Percentiles rank a stretch among this genome's conserved stretches.
These are phyloP conservation scores for Kodamaea suecica DNA, from an alignment of 1,139 yeast genomes.

Conservation along the genomic window DNA sequence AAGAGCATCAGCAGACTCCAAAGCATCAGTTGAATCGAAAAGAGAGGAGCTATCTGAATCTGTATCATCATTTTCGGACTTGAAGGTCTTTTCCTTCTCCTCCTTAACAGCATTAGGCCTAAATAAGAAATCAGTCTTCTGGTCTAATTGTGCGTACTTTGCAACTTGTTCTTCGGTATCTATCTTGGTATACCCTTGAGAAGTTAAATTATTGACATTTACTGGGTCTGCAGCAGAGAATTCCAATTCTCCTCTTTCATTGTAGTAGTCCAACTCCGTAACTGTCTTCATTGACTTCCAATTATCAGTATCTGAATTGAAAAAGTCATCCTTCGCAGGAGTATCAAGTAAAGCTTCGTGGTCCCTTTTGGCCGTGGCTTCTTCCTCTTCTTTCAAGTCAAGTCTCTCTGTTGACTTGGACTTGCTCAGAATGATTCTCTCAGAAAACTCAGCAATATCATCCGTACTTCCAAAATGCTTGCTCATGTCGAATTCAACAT, in stretches of 20 bases:
- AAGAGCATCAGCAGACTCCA: conserved; percentile 59
- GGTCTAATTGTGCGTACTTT: conserved; percentile 68
- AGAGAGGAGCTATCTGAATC: conserved; percentile 27
- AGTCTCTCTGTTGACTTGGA: conserved; percentile 10
- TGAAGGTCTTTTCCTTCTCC: conserved; percentile 16
- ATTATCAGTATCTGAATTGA: conserved; percentile 28
- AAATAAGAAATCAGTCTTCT: conserved; percentile 80
- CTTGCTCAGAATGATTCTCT: conserved; percentile 10
- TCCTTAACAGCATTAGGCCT: conserved; percentile 22
- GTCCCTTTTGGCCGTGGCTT: conserved; percentile 1
- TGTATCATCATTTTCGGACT: conserved; percentile 40
- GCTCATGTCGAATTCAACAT: conserved; percentile 36
- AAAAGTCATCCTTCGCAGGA: conserved; percentile 35
- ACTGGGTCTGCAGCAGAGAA: conserved; percentile 26
- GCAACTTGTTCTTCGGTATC: conserved; percentile 87
- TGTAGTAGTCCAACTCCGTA: conserved; percentile 49
- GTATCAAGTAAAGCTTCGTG: conserved; percentile 5
- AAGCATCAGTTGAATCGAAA: conserved; percentile 31
- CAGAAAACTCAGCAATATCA: conserved; percentile 8
- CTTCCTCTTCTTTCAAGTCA: conserved; percentile 4
- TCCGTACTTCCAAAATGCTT: conserved; percentile 4
- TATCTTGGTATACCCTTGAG: conserved; percentile 78
- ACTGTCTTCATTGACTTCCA: conserved; percentile 58
- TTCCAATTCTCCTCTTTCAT: conserved; percentile 50
- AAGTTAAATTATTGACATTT: conserved; percentile 17